A percentile compares a stretch with the other conserved stretches of the same genome.
phyloP scores from a whole-genome alignment of 495 filamentous ascomycete genomes.

The Rostrohypoxylon terebratum region DNA sequence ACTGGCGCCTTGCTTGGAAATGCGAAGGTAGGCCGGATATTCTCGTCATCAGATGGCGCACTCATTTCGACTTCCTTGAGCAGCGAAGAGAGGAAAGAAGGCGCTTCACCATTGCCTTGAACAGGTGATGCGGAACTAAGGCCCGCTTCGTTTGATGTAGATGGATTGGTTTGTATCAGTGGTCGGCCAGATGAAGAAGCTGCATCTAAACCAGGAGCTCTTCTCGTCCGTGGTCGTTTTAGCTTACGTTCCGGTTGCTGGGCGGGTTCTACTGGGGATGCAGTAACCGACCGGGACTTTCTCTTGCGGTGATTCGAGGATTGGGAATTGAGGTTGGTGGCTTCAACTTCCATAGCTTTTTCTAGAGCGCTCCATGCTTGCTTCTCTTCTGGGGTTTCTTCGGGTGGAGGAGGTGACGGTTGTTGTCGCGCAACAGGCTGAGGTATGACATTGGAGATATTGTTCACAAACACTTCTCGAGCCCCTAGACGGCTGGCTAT shows the following conservation, averaged over 20 bases:
- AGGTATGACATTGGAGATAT: constrained; percentile 55
- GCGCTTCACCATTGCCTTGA: constrained; percentile 56
- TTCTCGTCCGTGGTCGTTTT: constrained; percentile 81
- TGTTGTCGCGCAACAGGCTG: constrained; percentile 42
- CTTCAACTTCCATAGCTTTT: constrained; percentile 73
- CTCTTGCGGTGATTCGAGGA: constrained; percentile 69
- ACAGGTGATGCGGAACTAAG: constrained; percentile 42
- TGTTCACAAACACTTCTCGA: constrained; percentile 72
- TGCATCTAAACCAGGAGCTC: constrained; percentile 52
- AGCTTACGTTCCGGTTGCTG: constrained; percentile 77
- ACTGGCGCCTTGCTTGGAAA: constrained; percentile 60
- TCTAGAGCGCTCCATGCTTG: constrained; percentile 92
- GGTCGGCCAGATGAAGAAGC: constrained; percentile 59
- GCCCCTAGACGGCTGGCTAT: constrained; percentile 82
- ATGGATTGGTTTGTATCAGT: constrained; percentile 53
- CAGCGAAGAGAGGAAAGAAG: constrained; percentile 81
- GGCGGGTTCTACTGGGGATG: constrained; percentile 74
- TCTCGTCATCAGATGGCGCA: constrained; percentile 65
- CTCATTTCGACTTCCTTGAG: constrained; percentile 88
- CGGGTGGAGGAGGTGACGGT: constrained; percentile 49
- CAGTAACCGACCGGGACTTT: constrained; percentile 76
- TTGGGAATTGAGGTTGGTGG: constrained; percentile 55
- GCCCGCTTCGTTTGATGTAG: constrained; percentile 49
- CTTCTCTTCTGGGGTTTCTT: constrained; percentile 81
- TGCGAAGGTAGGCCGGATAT: constrained; percentile 58